Percentiles rank a stretch among this genome's conserved stretches.
phyloP scores from a whole-genome alignment of 805 yeast species.

The Yarrowia hollandica region DNA sequence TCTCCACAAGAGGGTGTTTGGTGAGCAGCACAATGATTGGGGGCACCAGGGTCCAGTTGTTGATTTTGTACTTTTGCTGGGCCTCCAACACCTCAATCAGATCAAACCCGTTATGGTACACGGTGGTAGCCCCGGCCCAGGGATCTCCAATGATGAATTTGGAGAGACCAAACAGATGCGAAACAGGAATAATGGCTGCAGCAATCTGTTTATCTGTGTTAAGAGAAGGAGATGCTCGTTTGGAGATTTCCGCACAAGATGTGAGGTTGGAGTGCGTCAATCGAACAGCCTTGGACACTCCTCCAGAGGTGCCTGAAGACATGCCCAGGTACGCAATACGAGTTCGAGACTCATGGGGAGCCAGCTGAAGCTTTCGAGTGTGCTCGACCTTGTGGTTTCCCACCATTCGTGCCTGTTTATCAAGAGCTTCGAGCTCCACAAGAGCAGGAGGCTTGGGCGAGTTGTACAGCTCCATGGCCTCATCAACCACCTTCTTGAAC shows the following conservation, averaged over 20 bases:
- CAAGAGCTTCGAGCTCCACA: background rate
- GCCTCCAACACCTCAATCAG: conserved; percentile 24
- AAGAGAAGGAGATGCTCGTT: conserved; percentile 35
- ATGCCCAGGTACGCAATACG: conserved; percentile 39
- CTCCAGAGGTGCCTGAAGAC: conserved; percentile 50
- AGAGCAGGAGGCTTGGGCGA: conserved; percentile 6
- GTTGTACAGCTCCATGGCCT: conserved; percentile 2
- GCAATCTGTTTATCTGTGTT: conserved; percentile 32
- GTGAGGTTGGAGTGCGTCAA: conserved; percentile 59
- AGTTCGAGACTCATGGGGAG: conserved; percentile 1
- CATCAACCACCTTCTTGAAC: conserved; percentile 2
- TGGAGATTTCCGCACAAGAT: conserved; percentile 45
- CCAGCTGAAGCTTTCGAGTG: conserved; percentile 4
- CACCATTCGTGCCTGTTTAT: conserved; percentile 1
- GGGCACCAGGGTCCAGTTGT: conserved; percentile 46
- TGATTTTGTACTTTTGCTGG: conserved; percentile 39
- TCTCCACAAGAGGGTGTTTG: conserved; percentile 47
- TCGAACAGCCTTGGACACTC: conserved; percentile 72
- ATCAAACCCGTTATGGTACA: conserved; percentile 20
- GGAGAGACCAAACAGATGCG: conserved; percentile 41
- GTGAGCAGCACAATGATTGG: conserved; percentile 51
- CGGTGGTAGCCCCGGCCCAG: background rate
- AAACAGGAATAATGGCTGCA: conserved; percentile 37
- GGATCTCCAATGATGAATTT: conserved; percentile 35
- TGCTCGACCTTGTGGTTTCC: conserved; percentile 5